Percentiles rank a stretch among this genome's conserved stretches.
Conservation (phyloP, 2,329 filamentous ascomycete genomes). For the Teratosphaeria zuluensis region DNA sequence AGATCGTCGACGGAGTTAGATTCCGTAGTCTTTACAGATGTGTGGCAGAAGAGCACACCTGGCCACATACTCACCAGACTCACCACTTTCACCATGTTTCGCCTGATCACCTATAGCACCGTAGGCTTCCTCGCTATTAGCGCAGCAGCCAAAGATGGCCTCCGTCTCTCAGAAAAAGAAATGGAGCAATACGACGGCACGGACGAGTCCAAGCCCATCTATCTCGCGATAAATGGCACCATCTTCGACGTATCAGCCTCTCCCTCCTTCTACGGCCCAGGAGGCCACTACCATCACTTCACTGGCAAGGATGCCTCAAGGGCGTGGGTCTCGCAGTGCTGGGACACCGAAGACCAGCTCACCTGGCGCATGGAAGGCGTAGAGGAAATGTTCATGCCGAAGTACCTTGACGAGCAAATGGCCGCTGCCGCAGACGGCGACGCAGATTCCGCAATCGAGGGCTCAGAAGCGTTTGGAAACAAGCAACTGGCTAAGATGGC, state of each 20-base stretch:
- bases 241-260: slow-evolving; percentile 23
- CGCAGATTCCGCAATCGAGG: not conserved
- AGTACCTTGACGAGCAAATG: slow-evolving; percentile 20
- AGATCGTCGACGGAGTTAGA: not conserved
- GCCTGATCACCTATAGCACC: not conserved
- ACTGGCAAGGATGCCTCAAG: slow-evolving; percentile 21
- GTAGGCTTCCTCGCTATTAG: not conserved
- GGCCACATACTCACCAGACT: not conserved
- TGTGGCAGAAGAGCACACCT: not conserved
- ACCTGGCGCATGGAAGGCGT: slow-evolving; percentile 18
- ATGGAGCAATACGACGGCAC: slow-evolving; percentile 18
- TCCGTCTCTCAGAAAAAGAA: slow-evolving; percentile 12
- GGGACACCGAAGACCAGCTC: slow-evolving; percentile 19
- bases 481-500: slow-evolving; percentile 16
- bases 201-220: slow-evolving; percentile 18
- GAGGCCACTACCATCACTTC: slow-evolving; percentile 23
- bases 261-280: slow-evolving; percentile 22
- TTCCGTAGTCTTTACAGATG: not conserved
- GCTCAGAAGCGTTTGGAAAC: slow-evolving; percentile 4
- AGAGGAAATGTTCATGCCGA: slow-evolving; percentile 19
- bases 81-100: not conserved
- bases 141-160: not conserved
- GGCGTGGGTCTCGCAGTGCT: slow-evolving; percentile 24
- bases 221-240: slow-evolving; percentile 22
- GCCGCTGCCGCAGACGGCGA: slow-evolving; percentile 11